Conservation (phyloP, 2,329 filamentous ascomycete genomes). For the Amphichorda felina region DNA sequence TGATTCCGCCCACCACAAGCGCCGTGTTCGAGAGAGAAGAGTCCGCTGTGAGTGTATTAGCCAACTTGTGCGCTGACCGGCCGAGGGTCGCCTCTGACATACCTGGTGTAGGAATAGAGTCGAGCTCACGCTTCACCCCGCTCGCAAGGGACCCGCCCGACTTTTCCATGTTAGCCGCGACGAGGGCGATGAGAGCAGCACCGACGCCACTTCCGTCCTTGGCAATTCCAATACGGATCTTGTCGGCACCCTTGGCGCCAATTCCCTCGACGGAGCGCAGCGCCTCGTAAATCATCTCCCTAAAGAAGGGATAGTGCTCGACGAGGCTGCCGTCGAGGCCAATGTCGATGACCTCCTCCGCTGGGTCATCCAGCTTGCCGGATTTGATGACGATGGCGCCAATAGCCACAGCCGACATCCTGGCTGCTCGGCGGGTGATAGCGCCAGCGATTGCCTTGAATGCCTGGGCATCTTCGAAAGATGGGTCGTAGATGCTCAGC, state of each 20-base stretch:
- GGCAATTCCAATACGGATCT: slow-evolving; percentile 86
- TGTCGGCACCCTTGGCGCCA: slow-evolving; percentile 66
- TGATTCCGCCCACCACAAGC: slow-evolving; percentile 18
- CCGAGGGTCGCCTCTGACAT: too few species aligned
- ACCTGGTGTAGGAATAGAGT: slow-evolving; percentile 17
- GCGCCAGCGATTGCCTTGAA: slow-evolving; percentile 76
- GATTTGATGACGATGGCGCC: slow-evolving; percentile 75
- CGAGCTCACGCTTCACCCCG: slow-evolving; percentile 22
- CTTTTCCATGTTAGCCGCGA: slow-evolving; percentile 60
- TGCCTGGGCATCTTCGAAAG: slow-evolving; percentile 73
- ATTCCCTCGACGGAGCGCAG: slow-evolving; percentile 67
- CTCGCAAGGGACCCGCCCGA: slow-evolving; percentile 23
- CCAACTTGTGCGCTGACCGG: too few species aligned
- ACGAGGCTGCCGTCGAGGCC: slow-evolving; percentile 92
- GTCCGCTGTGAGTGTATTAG: slow-evolving; percentile 17
- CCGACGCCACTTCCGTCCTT: slow-evolving; percentile 83
- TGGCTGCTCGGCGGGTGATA: slow-evolving; percentile 77
- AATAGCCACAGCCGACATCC: slow-evolving; percentile 79
- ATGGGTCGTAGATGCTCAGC: slow-evolving; percentile 65
- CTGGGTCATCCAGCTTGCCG: slow-evolving; percentile 50
- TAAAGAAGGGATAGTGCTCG: slow-evolving; percentile 91
- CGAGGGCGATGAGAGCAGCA: slow-evolving; percentile 84
- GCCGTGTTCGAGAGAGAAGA: slow-evolving; percentile 15
- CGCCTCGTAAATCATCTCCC: slow-evolving; percentile 76
- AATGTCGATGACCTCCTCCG: slow-evolving; percentile 69